Conservation (phyloP, 2,329 filamentous ascomycete genomes). For the Furcasterigmium sp. region DNA sequence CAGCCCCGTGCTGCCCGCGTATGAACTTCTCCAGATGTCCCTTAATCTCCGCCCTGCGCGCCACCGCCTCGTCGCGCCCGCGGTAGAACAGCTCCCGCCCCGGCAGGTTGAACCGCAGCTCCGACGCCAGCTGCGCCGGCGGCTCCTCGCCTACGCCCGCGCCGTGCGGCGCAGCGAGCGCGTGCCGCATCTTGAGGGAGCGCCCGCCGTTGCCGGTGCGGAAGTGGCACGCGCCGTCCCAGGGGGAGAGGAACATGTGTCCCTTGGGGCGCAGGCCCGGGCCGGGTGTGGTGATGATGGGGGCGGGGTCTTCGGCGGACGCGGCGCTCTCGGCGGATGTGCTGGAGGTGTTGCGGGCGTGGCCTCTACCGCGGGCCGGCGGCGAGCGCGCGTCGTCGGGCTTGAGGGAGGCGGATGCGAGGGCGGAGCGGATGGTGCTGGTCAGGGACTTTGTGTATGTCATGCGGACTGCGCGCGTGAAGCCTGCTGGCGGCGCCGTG, state of each 20-base stretch:
- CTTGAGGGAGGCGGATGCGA: constrained; percentile 24
- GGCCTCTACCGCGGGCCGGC: constrained; percentile 12
- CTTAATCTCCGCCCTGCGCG: constrained; percentile 11
- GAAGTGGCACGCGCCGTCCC: constrained; percentile 85
- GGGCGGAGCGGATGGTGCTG: constrained; percentile 38
- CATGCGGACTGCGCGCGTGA: constrained; percentile 55
- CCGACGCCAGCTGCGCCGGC: constrained; percentile 30
- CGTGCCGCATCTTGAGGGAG: constrained; percentile 68
- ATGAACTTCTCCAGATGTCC: constrained; percentile 4
- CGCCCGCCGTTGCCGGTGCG: constrained; percentile 71
- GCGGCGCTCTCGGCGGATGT: constrained; percentile 6
- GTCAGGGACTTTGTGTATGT: constrained; percentile 46
- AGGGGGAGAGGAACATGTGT: constrained; percentile 79
- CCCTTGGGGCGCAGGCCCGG: constrained; percentile 51
- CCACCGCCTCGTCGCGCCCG: constrained; percentile 23
- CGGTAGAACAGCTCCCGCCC: constrained; percentile 42
- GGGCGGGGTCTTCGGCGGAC: constrained; percentile 23
- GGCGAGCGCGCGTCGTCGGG: constrained; percentile 2
- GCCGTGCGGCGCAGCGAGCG: constrained; percentile 44
- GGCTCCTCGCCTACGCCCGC: no score
- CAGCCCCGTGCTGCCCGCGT: constrained; percentile 18
- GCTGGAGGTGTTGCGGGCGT: constrained; percentile 12
- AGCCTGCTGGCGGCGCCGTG: constrained; percentile 18
- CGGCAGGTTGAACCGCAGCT: constrained; percentile 86
- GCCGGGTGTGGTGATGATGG: constrained; percentile 34